Percentiles rank a stretch among this genome's conserved stretches.
Conservation (phyloP, 2,329 filamentous ascomycete species). For the Paecilomyces dactylethromorphus region DNA sequence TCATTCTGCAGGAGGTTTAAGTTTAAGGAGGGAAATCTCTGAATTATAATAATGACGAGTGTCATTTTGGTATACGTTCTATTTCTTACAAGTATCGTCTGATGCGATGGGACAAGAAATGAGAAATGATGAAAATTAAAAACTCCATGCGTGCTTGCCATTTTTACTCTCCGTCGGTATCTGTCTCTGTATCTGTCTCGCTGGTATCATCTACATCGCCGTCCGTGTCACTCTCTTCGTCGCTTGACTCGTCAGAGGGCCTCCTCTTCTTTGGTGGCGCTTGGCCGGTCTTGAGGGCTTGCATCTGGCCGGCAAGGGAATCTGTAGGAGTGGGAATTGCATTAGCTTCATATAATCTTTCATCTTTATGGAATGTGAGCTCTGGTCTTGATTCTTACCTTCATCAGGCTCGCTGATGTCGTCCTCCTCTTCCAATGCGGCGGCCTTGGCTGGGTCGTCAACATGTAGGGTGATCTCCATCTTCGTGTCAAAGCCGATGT, state of each 20-base stretch:
- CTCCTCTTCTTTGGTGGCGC: slow-evolving; percentile 46
- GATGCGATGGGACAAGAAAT: background rate
- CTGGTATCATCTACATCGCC: slow-evolving; percentile 55
- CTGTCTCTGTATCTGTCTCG: slow-evolving; percentile 65
- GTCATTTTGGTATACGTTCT: background rate
- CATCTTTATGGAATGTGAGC: background rate
- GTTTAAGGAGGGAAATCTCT: background rate
- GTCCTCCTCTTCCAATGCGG: slow-evolving; percentile 73
- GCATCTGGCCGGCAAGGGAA: slow-evolving; percentile 86
- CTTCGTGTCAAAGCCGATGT: slow-evolving; percentile 88
- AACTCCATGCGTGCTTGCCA: background rate
- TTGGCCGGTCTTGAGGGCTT: slow-evolving; percentile 67
- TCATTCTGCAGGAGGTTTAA: too few relatives aligned
- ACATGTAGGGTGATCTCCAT: slow-evolving; percentile 84
- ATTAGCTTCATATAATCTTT: background rate
- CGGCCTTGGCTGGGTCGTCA: slow-evolving; percentile 81
- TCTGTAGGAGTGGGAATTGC: slow-evolving; percentile 46
- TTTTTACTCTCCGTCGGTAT: slow-evolving; percentile 63
- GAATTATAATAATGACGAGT: background rate
- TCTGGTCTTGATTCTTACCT: slow-evolving; percentile 55
- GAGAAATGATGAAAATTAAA: slow-evolving; percentile 1
- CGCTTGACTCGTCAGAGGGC: slow-evolving; percentile 56
- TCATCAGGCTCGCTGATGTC: slow-evolving; percentile 98
- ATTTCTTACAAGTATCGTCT: background rate
- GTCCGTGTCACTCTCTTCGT: slow-evolving; percentile 56